A percentile compares a stretch with the other conserved stretches of the same genome.
phyloP scores from a whole-genome alignment of 768 basidiomycete species.

The Pisolithus microcarpus region DNA sequence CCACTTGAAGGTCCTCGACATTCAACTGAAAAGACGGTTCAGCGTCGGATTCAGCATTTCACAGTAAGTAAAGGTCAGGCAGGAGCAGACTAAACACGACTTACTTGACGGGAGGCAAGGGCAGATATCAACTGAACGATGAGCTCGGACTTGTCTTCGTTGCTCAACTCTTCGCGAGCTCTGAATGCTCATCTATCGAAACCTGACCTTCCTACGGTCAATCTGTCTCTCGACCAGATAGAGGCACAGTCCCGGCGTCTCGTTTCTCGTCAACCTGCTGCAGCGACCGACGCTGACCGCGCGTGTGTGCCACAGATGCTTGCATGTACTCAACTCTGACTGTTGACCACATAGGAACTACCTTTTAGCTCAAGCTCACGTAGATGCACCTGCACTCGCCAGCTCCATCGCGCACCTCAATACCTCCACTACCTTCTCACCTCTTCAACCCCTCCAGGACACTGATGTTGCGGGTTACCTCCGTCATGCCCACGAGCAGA shows the following conservation, averaged over 20 bases:
- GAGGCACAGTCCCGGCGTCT: conserved; percentile 87
- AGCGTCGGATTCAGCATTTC: too few relatives aligned
- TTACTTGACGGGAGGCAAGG: too few relatives aligned
- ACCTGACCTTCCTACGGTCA: conserved; percentile 81
- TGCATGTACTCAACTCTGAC: conserved; percentile 6
- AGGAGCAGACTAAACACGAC: too few relatives aligned
- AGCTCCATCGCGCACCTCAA: conserved; percentile 80
- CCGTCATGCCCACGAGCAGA: conserved; percentile 92
- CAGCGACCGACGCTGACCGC: conserved; percentile 61
- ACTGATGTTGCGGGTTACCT: conserved; percentile 92
- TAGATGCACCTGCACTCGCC: conserved; percentile 85
- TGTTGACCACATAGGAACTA: conserved; percentile 54
- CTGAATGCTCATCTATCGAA: conserved; percentile 72
- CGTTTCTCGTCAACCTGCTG: conserved; percentile 60
- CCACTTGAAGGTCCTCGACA: too few relatives aligned
- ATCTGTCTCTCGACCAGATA: conserved; percentile 89
- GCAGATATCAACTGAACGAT: conserved; percentile 2
- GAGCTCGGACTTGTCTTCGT: conserved; percentile 54
- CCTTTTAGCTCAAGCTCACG: conserved; percentile 86
- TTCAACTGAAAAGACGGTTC: too few relatives aligned
- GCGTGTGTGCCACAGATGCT: conserved; percentile 43
- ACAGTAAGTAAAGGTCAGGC: too few relatives aligned
- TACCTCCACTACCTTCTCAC: conserved; percentile 75
- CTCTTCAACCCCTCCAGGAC: conserved; percentile 88
- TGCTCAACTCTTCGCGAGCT: conserved; percentile 62